Conservation (phyloP, 768 basidiomycete genomes). For the Pisolithus microcarpus region DNA sequence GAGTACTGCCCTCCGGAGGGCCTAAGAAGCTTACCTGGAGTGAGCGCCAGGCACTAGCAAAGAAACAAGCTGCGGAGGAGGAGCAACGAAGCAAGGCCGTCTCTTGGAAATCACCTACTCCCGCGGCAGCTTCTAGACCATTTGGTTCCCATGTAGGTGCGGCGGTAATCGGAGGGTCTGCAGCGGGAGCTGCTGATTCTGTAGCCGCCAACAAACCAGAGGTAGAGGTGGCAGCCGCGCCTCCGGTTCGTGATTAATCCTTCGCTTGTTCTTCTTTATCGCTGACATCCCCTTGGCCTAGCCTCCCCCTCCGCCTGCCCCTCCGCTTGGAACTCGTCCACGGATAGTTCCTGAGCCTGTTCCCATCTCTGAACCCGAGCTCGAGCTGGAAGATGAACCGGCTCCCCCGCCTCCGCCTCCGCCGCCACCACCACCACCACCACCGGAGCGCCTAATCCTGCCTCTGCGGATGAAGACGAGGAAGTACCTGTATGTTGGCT, state of each 20-base stretch:
- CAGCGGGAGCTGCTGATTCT: conserved; percentile 24
- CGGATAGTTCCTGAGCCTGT: conserved; percentile 1
- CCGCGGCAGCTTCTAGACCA: conserved; percentile 35
- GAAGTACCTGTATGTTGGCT: conserved; percentile 6
- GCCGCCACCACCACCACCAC: conserved; percentile 24
- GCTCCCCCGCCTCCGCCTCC: conserved; percentile 11
- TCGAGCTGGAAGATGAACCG: conserved; percentile 13
- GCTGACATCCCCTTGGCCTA: conserved; percentile 5
- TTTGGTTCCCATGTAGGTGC: conserved; percentile 22
- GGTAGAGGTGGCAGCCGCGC: conserved; percentile 23
- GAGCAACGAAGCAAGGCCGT: conserved; percentile 56
- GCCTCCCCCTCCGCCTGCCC: conserved; percentile 27
- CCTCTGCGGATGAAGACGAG: conserved; percentile 18
- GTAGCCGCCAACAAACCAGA: conserved; percentile 20
- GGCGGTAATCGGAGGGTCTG: conserved; percentile 28
- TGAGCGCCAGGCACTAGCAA: conserved; percentile 86
- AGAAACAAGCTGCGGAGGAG: conserved; percentile 79
- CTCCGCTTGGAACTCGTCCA: conserved; percentile 15
- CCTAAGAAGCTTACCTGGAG: conserved; percentile 88
- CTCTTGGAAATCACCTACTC: conserved; percentile 33
- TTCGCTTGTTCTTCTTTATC: neutral
- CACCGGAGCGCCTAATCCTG: conserved; percentile 29
- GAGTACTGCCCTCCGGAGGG: conserved; percentile 24
- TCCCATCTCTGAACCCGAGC: conserved; percentile 10
- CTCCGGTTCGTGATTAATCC: conserved; percentile 21